Percentiles rank a stretch among this genome's conserved stretches.
Conservation (phyloP, 192 early-diverging fungal genomes). For the Rhizophagus sp. region DNA sequence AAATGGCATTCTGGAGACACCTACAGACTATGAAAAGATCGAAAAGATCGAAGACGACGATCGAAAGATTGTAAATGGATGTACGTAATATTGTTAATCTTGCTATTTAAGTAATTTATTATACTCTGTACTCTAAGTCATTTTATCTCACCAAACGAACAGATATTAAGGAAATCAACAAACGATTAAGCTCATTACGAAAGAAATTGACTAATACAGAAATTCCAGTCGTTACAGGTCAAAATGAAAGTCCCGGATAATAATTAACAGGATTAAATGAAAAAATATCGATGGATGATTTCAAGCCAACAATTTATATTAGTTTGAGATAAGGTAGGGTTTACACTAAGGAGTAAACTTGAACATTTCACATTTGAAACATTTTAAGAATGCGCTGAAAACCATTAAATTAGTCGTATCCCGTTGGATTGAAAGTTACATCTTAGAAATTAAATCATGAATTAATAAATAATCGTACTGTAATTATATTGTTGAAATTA, state of each 20-base stretch:
- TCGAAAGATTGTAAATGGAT: slow-evolving; percentile 50
- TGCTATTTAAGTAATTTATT: neutral
- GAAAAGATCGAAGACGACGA: slow-evolving; percentile 60
- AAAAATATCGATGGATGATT: neutral
- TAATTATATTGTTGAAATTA: neutral
- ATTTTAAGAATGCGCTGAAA: neutral
- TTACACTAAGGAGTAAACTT: neutral
- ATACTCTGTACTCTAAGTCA: neutral
- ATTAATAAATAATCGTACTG: neutral
- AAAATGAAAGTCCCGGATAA: neutral
- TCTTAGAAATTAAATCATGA: neutral
- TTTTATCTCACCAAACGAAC: neutral
- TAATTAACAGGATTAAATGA: neutral
- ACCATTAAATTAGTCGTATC: neutral
- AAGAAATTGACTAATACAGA: slow-evolving; percentile 17
- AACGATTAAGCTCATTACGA: slow-evolving; percentile 24
- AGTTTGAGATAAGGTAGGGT: neutral
- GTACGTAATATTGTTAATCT: slow-evolving; percentile 36
- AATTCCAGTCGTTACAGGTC: neutral
- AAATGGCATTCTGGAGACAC: slow-evolving; percentile 63
- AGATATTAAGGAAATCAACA: slow-evolving; percentile 25
- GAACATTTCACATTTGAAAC: neutral
- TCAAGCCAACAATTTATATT: neutral
- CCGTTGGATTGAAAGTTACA: neutral
- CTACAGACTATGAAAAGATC: slow-evolving; percentile 41